A percentile compares a stretch with the other conserved stretches of the same genome.
These are phyloP conservation scores for Salvia splendens DNA, from an alignment of 257 asterid genomes.

Conservation along the genomic window DNA sequence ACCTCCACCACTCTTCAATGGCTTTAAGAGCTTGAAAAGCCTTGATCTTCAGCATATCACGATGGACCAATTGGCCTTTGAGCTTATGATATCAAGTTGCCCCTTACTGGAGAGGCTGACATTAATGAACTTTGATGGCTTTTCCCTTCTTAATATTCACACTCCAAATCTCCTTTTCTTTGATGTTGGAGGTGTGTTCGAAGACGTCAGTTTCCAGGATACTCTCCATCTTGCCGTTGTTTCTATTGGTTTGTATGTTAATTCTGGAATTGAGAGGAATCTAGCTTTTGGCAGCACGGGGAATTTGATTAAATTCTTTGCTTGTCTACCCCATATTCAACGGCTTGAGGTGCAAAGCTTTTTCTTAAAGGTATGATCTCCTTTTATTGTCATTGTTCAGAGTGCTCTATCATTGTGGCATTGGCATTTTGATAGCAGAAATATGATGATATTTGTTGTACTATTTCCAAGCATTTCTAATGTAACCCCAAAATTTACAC, in stretches of 20 bases:
- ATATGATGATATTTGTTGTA: background rate
- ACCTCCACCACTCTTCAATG: slow-evolving; percentile 65
- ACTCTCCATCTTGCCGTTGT: slow-evolving; percentile 76
- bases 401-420: background rate
- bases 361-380: slow-evolving; percentile 75
- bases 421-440: background rate
- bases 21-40: slow-evolving; percentile 80
- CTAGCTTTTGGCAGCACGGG: slow-evolving; percentile 66
- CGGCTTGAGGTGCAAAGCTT: slow-evolving; percentile 95
- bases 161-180: slow-evolving; percentile 92
- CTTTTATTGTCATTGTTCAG: slow-evolving; percentile 16
- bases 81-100: slow-evolving; percentile 67
- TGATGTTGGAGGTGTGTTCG: slow-evolving; percentile 90
- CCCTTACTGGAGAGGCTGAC: slow-evolving; percentile 86
- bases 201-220: slow-evolving; percentile 65
- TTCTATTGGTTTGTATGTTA: slow-evolving; percentile 73
- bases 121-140: slow-evolving; percentile 93
- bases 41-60: slow-evolving; percentile 97
- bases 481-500: background rate
- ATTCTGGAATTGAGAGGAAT: slow-evolving; percentile 51
- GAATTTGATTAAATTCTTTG: slow-evolving; percentile 74
- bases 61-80: slow-evolving; percentile 89
- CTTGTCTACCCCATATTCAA: slow-evolving; percentile 78
- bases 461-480: background rate
- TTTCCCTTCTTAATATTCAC: slow-evolving; percentile 62